Evolutionary conservation across 768 basidiomycete genomes (phyloP).

Genomic region (Mrakia blollopis): DNA sequence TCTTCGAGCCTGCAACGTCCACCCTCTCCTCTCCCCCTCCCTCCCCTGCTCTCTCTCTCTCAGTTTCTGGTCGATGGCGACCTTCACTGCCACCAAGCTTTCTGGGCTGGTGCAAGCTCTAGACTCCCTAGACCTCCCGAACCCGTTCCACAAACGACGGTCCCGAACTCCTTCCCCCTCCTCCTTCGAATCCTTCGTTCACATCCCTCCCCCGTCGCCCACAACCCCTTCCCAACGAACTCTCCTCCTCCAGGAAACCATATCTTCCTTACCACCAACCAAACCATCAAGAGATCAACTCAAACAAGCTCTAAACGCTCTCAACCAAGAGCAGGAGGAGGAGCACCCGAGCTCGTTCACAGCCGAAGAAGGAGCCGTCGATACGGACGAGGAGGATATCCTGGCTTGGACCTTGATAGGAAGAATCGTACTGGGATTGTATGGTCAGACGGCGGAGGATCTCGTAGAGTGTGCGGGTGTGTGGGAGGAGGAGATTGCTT

Average conservation of each 20-base stretch:
- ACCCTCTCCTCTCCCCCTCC: neutral
- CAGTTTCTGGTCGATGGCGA: neutral
- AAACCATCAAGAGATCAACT: slow-evolving; percentile 1
- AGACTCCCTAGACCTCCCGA: neutral
- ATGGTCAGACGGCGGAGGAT: slow-evolving; percentile 23
- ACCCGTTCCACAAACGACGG: neutral
- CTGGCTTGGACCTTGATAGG: slow-evolving; percentile 30
- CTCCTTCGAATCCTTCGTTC: neutral
- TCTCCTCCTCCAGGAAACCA: neutral
- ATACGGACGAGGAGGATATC: slow-evolving; percentile 12
- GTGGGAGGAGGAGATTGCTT: slow-evolving; percentile 33
- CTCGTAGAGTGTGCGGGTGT: slow-evolving; percentile 16
- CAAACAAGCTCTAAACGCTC: neutral
- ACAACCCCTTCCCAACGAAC: neutral
- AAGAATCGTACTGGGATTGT: slow-evolving; percentile 17
- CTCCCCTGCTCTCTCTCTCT: neutral
- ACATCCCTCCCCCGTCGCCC: neutral
- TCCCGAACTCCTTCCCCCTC: neutral
- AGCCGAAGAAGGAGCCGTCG: neutral
- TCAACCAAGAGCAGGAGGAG: neutral
- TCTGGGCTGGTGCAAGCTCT: neutral
- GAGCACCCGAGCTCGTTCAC: neutral
- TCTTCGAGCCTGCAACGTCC: too few relatives aligned
- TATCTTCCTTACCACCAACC: slow-evolving; percentile 1
- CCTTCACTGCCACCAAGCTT: slow-evolving; percentile 9